phyloP scores from a whole-genome alignment of 345 rosid genomes.

The Bruguiera sexangula region DNA sequence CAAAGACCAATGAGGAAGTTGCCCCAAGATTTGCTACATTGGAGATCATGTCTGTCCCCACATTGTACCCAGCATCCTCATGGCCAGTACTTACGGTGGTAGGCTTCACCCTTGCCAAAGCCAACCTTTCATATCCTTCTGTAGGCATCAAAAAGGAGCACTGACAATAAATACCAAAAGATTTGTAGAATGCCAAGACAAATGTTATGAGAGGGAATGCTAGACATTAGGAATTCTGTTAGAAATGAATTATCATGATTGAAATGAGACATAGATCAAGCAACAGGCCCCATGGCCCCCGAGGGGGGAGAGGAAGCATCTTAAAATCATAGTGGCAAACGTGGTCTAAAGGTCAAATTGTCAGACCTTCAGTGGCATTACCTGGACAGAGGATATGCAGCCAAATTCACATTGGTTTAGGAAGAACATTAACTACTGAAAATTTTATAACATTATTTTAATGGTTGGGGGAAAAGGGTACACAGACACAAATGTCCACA shows the following conservation, averaged over 20 bases:
- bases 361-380: too few relatives aligned
- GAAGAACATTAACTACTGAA: too few relatives aligned
- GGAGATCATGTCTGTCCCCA: constrained; percentile 22
- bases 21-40: constrained; percentile 23
- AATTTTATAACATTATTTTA: too few relatives aligned
- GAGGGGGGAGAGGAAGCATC: too few relatives aligned
- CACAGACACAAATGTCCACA: constrained; percentile 1
- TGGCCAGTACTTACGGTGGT: constrained; percentile 14
- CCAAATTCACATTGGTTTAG: too few relatives aligned
- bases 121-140: constrained; percentile 85
- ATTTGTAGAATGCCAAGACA: neutral
- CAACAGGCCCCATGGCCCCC: too few relatives aligned
- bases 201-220: neutral
- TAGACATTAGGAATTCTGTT: neutral
- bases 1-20: constrained; percentile 20
- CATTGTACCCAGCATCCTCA: constrained; percentile 15
- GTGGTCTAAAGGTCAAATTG: too few relatives aligned
- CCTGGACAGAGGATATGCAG: too few relatives aligned
- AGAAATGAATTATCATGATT: neutral
- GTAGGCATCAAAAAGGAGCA: constrained; percentile 19
- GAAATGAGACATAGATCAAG: neutral
- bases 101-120: constrained; percentile 48
- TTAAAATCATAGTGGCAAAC: too few relatives aligned
- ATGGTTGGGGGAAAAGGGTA: neutral
- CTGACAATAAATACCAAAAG: neutral